These are phyloP conservation scores for Trichoderma afroharzianum DNA, from an alignment of 2,329 filamentous ascomycete species.

Conservation along the genomic window DNA sequence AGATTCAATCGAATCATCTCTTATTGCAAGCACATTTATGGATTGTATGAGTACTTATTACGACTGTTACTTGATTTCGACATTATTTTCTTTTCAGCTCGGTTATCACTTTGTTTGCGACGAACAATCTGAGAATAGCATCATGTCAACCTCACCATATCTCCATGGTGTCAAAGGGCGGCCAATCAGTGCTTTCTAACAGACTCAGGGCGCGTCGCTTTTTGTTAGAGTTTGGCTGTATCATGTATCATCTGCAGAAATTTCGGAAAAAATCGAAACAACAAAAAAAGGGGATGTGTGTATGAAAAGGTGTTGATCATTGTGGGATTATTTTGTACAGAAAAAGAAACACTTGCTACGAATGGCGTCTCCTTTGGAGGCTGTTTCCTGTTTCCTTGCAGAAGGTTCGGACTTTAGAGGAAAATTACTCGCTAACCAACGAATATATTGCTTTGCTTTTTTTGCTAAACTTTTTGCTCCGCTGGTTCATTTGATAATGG, in stretches of 20 bases:
- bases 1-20: slow-evolving; percentile 28
- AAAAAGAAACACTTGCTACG: background rate
- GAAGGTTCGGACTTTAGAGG: background rate
- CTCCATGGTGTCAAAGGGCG: background rate
- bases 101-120: slow-evolving; percentile 19
- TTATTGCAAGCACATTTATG: slow-evolving; percentile 34
- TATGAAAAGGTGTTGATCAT: background rate
- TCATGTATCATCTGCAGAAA: slow-evolving; percentile 23
- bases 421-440: background rate
- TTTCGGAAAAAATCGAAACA: background rate
- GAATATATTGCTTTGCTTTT: slow-evolving; percentile 9
- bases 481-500: background rate
- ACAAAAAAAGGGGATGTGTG: background rate
- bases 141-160: slow-evolving; percentile 11
- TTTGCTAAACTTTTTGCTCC: background rate
- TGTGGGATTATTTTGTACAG: background rate
- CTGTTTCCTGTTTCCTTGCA: background rate
- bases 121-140: slow-evolving; percentile 14
- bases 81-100: slow-evolving; percentile 23
- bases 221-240: slow-evolving; percentile 21
- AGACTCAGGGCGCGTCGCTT: slow-evolving; percentile 1
- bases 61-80: slow-evolving; percentile 11
- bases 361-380: background rate
- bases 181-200: slow-evolving; percentile 8
- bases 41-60: slow-evolving; percentile 29